Evolutionary conservation across 1,139 yeast genomes (phyloP), one percentile per base, ranked within the genome.

Genomic region (Taphrina pruni): DNA sequence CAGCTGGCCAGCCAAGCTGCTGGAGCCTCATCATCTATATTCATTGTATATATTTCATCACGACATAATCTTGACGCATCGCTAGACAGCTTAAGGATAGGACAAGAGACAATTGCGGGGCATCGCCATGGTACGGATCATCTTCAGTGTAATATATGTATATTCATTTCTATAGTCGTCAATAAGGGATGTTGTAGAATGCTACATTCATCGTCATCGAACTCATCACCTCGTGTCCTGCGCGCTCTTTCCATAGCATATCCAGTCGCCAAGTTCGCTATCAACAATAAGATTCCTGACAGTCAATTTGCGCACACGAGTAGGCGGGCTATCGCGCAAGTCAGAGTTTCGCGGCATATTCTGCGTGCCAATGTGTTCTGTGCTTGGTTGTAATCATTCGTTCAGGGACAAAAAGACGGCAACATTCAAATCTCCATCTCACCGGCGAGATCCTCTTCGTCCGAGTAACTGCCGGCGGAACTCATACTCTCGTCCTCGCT

Each of bases 361-460:
- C 4, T 26, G 32, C 32, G 4, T 4, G 17, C 17, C 17, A 17
- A 17, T 17, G 17, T 17, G 32, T 26, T 2, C 32, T 26, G 32
- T 26, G 32, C 32, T 4, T 26, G 4, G 2, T 26, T 26, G 32
- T 4, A 4, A 26, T 26, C 32, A 26, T 26, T 26, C 32, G 2
- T 26, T 26, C 32, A 26, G 32, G 32, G 32, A 26, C 32, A 26
- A 26, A 26, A 26, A 26, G 32, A 26, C 4, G 32, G 4, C 2
- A 26, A 26, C 2, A 26, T 26, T 50, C 45, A 65, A 9, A 65
- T 58, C 35, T 80, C 82, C 78, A 80, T 76, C 71, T 77, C 78
- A n/a, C 81, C 82, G 14, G 80, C 81, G 3, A 80, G 78, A 71
- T 79, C 81, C 43, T 81, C 85, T 39, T 83, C 85, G 41, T 81